phyloP scores from a whole-genome alignment of 169 alveolate genomes.

The Babesia bovis region DNA sequence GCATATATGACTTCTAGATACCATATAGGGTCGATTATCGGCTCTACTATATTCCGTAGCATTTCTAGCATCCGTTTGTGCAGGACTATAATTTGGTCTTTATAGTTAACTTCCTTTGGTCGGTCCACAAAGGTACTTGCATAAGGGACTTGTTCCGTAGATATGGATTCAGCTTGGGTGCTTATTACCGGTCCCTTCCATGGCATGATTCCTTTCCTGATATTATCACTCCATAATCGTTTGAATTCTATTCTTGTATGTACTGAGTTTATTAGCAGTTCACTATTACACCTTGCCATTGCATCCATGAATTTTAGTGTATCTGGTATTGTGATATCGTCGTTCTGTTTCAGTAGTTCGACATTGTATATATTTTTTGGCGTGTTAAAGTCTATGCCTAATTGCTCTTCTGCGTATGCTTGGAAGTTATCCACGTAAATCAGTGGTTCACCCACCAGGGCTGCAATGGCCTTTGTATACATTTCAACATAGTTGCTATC shows the following conservation, averaged over 20 bases:
- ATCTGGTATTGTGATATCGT: not conserved
- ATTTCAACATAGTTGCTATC: conserved; percentile 59
- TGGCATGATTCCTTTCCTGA: conserved; percentile 29
- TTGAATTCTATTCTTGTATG: conserved; percentile 62
- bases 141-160: too few relatives aligned
- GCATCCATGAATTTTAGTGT: conserved; percentile 10
- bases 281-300: conserved; percentile 44
- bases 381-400: not conserved
- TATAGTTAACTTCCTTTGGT: not conserved
- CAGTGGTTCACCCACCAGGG: conserved; percentile 11
- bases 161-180: too few relatives aligned
- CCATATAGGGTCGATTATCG: not conserved
- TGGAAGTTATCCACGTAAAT: conserved; percentile 32
- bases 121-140: not conserved
- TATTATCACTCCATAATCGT: conserved; percentile 56
- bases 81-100: not conserved
- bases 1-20: conserved; percentile 1
- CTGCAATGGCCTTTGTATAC: conserved; percentile 23
- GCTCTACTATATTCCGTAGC: conserved; percentile 1
- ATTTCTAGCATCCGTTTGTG: not conserved
- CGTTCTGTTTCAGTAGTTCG: not conserved
- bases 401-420: not conserved
- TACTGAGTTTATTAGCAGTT: conserved; percentile 50
- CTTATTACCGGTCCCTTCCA: conserved; percentile 61
- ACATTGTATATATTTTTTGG: not conserved